Percentiles rank a stretch among this genome's conserved stretches.
These are phyloP conservation scores for Rubroboletus pulcherrimus DNA, from an alignment of 768 basidiomycete genomes.

Conservation along the genomic window DNA sequence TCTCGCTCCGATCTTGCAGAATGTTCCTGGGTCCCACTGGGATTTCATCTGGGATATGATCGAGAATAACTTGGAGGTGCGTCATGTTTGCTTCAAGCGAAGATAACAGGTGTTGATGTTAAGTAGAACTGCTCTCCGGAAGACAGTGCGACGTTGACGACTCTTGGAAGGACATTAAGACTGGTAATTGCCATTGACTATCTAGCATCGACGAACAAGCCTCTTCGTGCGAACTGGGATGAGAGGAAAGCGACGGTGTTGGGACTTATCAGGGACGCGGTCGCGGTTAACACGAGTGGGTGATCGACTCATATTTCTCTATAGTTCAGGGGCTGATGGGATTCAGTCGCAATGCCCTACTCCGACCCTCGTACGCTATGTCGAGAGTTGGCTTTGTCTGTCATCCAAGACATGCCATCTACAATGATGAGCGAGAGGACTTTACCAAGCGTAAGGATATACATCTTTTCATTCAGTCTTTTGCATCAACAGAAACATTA, in stretches of 20 bases:
- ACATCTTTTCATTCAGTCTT: not conserved
- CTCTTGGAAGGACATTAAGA: constrained; percentile 65
- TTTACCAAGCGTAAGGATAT: constrained; percentile 51
- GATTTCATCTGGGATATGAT: constrained; percentile 86
- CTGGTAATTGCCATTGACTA: constrained; percentile 69
- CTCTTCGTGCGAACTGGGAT: constrained; percentile 66
- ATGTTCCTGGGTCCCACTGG: constrained; percentile 86
- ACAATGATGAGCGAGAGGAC: constrained; percentile 61
- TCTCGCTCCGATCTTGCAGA: constrained; percentile 85
- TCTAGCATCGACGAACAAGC: constrained; percentile 66
- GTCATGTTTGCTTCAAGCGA: constrained; percentile 10
- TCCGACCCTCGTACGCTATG: constrained; percentile 65
- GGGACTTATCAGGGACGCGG: constrained; percentile 57
- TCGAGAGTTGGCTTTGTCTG: constrained; percentile 61
- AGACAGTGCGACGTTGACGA: constrained; percentile 55
- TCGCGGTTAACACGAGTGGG: constrained; percentile 52
- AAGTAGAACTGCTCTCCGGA: constrained; percentile 56
- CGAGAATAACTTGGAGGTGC: constrained; percentile 84
- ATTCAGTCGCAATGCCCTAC: constrained; percentile 15
- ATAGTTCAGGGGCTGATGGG: not conserved
- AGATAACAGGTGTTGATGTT: not conserved
- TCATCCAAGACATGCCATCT: constrained; percentile 63
- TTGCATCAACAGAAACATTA: not conserved
- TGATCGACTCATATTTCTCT: not conserved
- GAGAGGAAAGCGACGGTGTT: constrained; percentile 51